Evolutionary conservation across 495 filamentous ascomycete species (phyloP).

Genomic region (Talaromyces borbonicus): DNA sequence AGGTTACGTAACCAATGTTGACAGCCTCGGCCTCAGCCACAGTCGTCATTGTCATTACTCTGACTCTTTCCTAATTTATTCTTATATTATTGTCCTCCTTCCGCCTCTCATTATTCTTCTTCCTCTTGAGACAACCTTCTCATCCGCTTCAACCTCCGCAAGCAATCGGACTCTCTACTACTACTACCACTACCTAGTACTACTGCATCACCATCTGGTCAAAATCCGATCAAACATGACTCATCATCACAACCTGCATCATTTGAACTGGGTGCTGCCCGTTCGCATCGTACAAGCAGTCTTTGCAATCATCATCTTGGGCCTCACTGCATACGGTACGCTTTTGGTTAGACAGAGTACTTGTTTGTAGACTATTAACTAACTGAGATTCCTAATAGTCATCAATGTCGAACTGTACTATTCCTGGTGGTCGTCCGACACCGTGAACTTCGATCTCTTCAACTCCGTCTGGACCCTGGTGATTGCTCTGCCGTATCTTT

Average conservation of each 20-base stretch:
- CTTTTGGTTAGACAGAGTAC: slow-evolving; percentile 7
- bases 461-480: slow-evolving; percentile 59
- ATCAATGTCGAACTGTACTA: slow-evolving; percentile 21
- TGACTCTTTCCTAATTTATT: background rate
- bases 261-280: slow-evolving; percentile 42
- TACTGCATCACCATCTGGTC: background rate
- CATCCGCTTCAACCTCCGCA: background rate
- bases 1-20: too few species aligned
- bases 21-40: slow-evolving; percentile 3
- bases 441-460: slow-evolving; percentile 66
- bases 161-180: background rate
- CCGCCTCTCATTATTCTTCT: background rate
- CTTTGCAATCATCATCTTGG: slow-evolving; percentile 62
- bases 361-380: background rate
- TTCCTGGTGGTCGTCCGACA: slow-evolving; percentile 26
- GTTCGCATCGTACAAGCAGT: slow-evolving; percentile 54
- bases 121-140: background rate
- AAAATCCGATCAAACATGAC: background rate
- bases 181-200: background rate
- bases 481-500: slow-evolving; percentile 55
- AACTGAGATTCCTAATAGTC: background rate
- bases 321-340: slow-evolving; percentile 61
- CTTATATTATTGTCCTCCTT: background rate
- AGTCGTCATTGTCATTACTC: background rate
- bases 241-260: slow-evolving; percentile 4